A percentile compares a stretch with the other conserved stretches of the same genome.
phyloP scores from a whole-genome alignment of 2,329 filamentous ascomycete genomes.

The Sclerotinia spermophila region DNA sequence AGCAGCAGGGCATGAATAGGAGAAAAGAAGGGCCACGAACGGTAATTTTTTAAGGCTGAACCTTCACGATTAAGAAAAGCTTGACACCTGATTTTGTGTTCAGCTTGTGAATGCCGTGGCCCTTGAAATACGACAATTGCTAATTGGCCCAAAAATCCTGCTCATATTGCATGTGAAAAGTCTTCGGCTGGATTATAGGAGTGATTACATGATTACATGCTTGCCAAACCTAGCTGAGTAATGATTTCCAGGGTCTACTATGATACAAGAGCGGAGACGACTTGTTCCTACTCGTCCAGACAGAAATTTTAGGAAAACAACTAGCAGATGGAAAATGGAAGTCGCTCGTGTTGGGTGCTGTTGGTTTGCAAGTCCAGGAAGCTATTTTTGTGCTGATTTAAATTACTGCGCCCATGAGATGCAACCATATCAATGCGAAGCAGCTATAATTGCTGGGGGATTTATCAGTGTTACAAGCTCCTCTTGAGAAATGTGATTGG shows the following conservation, averaged over 20 bases:
- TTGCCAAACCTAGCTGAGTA: not conserved
- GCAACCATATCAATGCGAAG: not conserved
- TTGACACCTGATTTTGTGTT: not conserved
- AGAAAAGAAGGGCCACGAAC: not conserved
- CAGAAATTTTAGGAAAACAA: not conserved
- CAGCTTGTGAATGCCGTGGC: not conserved
- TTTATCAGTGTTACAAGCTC: no score
- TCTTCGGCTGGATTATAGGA: not conserved
- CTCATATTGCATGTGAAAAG: not conserved
- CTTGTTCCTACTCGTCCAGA: not conserved
- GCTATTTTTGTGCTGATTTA: not conserved
- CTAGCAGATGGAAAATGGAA: not conserved
- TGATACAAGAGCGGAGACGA: not conserved
- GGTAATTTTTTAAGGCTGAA: not conserved
- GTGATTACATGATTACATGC: not conserved
- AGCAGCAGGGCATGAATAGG: not conserved
- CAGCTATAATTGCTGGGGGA: not conserved
- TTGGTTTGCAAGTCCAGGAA: not conserved
- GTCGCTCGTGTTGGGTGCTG: not conserved
- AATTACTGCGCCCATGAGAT: constrained; percentile 4
- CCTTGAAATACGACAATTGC: not conserved
- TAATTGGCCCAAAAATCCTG: not conserved
- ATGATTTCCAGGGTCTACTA: not conserved
- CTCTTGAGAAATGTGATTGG: not conserved
- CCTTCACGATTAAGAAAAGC: not conserved